Evolutionary conservation across 768 basidiomycete species (phyloP).

Genomic region (Suillus subaureus): DNA sequence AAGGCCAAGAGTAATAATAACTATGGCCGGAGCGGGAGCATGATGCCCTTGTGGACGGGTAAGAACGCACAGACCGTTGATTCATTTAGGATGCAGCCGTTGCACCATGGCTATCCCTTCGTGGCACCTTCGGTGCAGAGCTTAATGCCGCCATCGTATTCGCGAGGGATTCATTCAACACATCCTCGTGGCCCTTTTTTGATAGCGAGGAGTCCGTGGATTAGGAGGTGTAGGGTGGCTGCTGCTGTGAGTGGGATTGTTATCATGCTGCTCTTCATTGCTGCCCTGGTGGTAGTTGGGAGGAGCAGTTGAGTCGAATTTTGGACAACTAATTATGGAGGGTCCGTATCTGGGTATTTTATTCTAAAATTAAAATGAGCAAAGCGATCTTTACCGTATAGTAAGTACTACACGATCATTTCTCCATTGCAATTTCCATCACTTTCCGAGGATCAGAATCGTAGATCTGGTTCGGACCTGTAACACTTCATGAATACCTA

Average conservation of each 20-base stretch:
- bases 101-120: constrained; percentile 57
- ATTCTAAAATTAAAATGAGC: neutral
- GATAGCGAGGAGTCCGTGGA: constrained; percentile 39
- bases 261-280: constrained; percentile 52
- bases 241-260: constrained; percentile 59
- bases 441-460: neutral
- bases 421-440: neutral
- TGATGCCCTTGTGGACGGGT: constrained; percentile 35
- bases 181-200: constrained; percentile 23
- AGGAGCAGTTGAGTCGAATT: neutral
- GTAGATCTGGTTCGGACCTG: neutral
- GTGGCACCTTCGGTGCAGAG: constrained; percentile 49
- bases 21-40: constrained; percentile 44
- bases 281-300: constrained; percentile 44
- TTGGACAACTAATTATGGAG: neutral
- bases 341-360: too few species aligned
- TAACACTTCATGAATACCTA: neutral
- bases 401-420: constrained; percentile 1
- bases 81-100: constrained; percentile 45
- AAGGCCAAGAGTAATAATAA: constrained; percentile 35
- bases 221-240: constrained; percentile 54
- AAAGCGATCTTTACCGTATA: neutral
- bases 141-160: constrained; percentile 31
- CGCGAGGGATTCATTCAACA: constrained; percentile 19
- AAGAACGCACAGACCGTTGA: constrained; percentile 43